Percentiles rank a stretch among this genome's conserved stretches.
phyloP scores from a whole-genome alignment of 192 early-diverging fungal species.

The Rhizoclosmatium globosum region DNA sequence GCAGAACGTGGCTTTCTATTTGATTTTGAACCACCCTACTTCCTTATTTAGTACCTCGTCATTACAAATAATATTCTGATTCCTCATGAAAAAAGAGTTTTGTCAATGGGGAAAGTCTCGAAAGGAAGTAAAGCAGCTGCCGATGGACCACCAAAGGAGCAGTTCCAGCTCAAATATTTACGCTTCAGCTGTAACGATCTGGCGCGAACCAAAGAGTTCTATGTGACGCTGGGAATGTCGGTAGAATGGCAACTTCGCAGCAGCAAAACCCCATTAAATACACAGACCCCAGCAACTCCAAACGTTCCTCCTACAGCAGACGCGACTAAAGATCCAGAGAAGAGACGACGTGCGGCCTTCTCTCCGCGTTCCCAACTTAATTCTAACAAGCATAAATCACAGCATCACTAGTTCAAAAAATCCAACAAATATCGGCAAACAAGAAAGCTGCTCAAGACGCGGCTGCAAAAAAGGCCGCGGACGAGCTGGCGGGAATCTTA shows the following conservation, averaged over 20 bases:
- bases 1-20: too few species aligned
- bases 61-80: too few species aligned
- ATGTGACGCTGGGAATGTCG: constrained; percentile 24
- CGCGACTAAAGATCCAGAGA: neutral
- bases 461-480: neutral
- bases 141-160: too few species aligned
- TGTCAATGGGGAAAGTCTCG: too few species aligned
- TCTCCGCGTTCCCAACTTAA: too few species aligned
- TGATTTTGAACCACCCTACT: too few species aligned
- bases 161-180: neutral
- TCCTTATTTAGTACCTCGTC: too few species aligned
- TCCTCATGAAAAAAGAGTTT: too few species aligned
- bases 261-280: neutral
- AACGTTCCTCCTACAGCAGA: neutral
- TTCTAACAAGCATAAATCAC: too few species aligned
- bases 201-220: constrained; percentile 37
- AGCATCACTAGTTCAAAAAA: too few species aligned
- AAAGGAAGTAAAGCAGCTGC: too few species aligned
- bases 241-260: constrained; percentile 32
- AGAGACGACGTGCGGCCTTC: neutral
- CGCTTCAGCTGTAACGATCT: constrained; percentile 25
- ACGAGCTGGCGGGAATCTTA: neutral
- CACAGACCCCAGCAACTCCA: neutral
- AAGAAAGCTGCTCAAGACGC: neutral
- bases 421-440: too few species aligned